Conservation (phyloP, 2,329 filamentous ascomycete genomes). For the Myrmaecium sp. region DNA sequence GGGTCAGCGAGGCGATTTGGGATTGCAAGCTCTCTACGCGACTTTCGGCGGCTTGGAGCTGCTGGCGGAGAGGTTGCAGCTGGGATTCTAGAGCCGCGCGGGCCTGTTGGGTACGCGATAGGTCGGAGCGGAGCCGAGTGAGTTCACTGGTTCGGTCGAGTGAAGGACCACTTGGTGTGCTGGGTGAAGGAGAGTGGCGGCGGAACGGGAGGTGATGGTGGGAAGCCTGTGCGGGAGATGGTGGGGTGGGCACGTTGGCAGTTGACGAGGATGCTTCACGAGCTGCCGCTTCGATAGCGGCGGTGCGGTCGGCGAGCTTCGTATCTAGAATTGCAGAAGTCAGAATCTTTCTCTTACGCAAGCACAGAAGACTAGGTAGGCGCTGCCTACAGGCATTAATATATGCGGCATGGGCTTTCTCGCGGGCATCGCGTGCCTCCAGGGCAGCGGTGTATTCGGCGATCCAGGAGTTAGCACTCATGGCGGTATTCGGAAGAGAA, state of each 20-base stretch:
- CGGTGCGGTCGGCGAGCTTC: constrained; percentile 28
- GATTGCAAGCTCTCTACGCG: constrained; percentile 33
- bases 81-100: constrained; percentile 50
- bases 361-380: too few species aligned
- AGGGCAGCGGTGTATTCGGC: constrained; percentile 67
- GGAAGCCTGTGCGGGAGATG: constrained; percentile 6
- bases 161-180: constrained; percentile 9
- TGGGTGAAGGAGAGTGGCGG: constrained; percentile 9
- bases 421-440: constrained; percentile 51
- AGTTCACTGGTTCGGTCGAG: constrained; percentile 9
- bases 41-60: constrained; percentile 44
- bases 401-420: constrained; percentile 47
- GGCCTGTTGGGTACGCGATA: constrained; percentile 60
- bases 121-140: constrained; percentile 37
- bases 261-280: too few species aligned
- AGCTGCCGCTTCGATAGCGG: constrained; percentile 8
- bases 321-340: constrained; percentile 13
- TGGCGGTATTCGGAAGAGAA: constrained; percentile 16
- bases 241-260: constrained; percentile 14
- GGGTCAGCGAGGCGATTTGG: constrained; percentile 46
- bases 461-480: constrained; percentile 49
- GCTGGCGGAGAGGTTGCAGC: constrained; percentile 48
- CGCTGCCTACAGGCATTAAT: constrained; percentile 53
- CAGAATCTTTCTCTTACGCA: too few species aligned
- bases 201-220: constrained; percentile 7